Evolutionary conservation across 2,329 filamentous ascomycete genomes (phyloP).

Genomic region (Zasmidium citrigriseum): DNA sequence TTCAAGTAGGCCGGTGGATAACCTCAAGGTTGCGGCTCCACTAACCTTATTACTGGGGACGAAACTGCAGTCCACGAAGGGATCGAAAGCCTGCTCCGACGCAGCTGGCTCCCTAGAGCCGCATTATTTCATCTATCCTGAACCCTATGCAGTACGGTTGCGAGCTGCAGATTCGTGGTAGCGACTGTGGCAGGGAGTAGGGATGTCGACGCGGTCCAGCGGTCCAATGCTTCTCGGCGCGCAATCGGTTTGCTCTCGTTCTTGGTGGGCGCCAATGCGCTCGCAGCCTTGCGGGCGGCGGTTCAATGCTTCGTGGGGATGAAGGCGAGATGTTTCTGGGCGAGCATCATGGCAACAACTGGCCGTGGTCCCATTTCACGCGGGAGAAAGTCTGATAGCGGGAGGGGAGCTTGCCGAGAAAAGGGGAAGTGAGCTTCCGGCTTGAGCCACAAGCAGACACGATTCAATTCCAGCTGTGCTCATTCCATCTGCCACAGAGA

Average conservation of each 20-base stretch:
- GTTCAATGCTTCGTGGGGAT: background rate
- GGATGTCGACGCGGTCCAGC: background rate
- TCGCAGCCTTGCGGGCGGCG: background rate
- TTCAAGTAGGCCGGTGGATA: too few relatives aligned
- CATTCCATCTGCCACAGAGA: background rate
- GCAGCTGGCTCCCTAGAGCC: background rate
- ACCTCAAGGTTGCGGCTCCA: too few relatives aligned
- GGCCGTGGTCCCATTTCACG: background rate
- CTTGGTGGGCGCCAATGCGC: background rate
- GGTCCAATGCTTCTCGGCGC: background rate
- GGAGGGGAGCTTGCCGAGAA: background rate
- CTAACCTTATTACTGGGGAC: too few relatives aligned
- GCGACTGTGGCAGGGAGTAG: background rate
- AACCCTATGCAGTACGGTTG: constrained; percentile 6
- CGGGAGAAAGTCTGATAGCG: background rate
- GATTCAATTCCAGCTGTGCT: too few relatives aligned
- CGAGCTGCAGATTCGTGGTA: background rate
- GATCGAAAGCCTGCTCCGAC: constrained; percentile 1
- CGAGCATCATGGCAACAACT: background rate
- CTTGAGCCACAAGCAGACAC: background rate
- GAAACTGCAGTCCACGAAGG: too few relatives aligned
- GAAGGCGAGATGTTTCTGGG: background rate
- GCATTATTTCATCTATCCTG: constrained; percentile 5
- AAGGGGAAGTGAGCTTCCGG: background rate
- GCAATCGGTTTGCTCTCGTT: background rate